phyloP scores from a whole-genome alignment of 2,329 filamentous ascomycete species.

The Lizonia empirigonia region DNA sequence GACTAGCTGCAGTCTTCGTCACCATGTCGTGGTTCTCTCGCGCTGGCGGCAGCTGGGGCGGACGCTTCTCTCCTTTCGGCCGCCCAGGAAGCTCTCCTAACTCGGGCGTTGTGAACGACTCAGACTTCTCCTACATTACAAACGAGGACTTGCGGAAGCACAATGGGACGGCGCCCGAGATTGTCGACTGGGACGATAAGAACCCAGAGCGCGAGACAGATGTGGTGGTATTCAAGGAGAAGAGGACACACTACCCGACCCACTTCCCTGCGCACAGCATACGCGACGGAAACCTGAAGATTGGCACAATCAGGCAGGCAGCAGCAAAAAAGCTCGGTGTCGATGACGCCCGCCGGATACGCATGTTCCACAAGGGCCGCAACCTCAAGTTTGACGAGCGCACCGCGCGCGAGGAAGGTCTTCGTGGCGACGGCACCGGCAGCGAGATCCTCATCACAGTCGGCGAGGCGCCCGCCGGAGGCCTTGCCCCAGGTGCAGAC shows the following conservation, averaged over 20 bases:
- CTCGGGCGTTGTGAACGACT: conserved; percentile 68
- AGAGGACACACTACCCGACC: conserved; percentile 68
- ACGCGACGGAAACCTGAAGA: conserved; percentile 71
- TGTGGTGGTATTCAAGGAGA: conserved; percentile 71
- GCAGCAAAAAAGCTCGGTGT: conserved; percentile 70
- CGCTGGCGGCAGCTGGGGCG: conserved; percentile 49
- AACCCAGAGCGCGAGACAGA: conserved; percentile 65
- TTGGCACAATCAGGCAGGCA: conserved; percentile 70
- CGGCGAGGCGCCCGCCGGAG: conserved; percentile 56
- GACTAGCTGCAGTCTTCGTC: conserved; percentile 49
- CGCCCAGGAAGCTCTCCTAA: conserved; percentile 47
- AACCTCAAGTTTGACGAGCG: conserved; percentile 68
- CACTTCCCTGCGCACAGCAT: conserved; percentile 79
- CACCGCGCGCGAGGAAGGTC: conserved; percentile 63
- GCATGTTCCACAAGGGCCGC: conserved; percentile 75
- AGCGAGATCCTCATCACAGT: conserved; percentile 66
- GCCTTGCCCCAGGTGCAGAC: conserved; percentile 44
- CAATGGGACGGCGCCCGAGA: conserved; percentile 49
- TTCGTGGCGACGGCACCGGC: conserved; percentile 61
- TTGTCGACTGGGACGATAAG: conserved; percentile 48
- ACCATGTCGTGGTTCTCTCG: conserved; percentile 57
- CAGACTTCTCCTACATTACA: conserved; percentile 84
- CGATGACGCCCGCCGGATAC: conserved; percentile 62
- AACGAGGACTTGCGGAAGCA: conserved; percentile 67
- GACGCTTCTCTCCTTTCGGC: conserved; percentile 57